phyloP scores from a whole-genome alignment of 148 eudicot genomes.

The Chenopodium berlandieri region DNA sequence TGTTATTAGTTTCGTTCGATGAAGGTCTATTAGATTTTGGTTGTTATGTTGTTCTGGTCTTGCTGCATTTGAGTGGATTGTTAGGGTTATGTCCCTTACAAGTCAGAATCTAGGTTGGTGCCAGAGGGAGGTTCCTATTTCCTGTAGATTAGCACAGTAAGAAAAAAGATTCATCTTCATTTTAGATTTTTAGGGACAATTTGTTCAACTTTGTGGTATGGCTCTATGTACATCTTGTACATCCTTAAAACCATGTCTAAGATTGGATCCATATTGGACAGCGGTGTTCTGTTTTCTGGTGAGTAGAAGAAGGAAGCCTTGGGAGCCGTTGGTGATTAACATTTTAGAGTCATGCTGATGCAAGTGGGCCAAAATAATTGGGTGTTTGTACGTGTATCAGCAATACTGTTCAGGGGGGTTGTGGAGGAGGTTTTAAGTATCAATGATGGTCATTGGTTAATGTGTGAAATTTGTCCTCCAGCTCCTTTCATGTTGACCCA shows the following conservation, averaged over 20 bases:
- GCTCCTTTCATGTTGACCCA: background rate
- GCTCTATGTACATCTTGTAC: background rate
- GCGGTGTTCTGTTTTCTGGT: background rate
- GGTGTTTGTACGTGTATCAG: background rate
- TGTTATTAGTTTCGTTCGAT: background rate
- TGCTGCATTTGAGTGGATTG: background rate
- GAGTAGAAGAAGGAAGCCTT: background rate
- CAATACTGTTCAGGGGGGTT: background rate
- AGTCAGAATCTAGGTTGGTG: background rate
- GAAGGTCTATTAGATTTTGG: background rate
- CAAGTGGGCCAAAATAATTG: background rate
- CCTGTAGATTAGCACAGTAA: background rate
- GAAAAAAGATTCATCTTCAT: background rate
- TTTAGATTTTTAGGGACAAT: background rate
- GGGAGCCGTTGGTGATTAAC: background rate
- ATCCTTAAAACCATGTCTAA: background rate
- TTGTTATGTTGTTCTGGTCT: background rate
- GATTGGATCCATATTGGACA: background rate
- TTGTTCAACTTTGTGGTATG: background rate
- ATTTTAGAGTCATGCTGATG: background rate
- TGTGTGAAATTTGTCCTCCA: background rate
- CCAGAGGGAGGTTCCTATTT: background rate
- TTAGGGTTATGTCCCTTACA: background rate
- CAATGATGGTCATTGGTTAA: background rate
- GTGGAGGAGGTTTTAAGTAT: background rate